A percentile compares a stretch with the other conserved stretches of the same genome.
Conservation (phyloP, 2,329 filamentous ascomycete genomes). For the Tolypocladium ovalisporum region DNA sequence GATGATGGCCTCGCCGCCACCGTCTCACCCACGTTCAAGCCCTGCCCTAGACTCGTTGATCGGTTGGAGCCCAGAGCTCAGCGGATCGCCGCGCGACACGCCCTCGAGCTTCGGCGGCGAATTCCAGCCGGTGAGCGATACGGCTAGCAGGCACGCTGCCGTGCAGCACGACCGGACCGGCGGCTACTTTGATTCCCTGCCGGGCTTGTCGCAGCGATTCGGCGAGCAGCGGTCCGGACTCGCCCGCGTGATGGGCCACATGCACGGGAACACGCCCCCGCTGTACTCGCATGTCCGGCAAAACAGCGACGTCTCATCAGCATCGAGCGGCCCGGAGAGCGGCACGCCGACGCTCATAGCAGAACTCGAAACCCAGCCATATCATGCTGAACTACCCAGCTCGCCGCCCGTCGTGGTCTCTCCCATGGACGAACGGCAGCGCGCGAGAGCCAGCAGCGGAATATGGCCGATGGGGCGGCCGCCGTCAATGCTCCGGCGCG, state of each 20-base stretch:
- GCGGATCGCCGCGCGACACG: not conserved
- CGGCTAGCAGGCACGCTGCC: not conserved
- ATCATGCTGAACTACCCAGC: slow-evolving; percentile 25
- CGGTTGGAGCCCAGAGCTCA: not conserved
- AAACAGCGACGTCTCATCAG: slow-evolving; percentile 32
- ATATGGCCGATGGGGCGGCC: slow-evolving; percentile 7
- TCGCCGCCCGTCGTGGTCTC: slow-evolving; percentile 12
- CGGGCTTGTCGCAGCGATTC: not conserved
- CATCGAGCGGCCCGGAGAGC: slow-evolving; percentile 16
- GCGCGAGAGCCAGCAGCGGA: slow-evolving; percentile 5
- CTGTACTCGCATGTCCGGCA: slow-evolving; percentile 27
- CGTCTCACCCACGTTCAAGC: not conserved
- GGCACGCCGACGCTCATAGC: slow-evolving; percentile 13
- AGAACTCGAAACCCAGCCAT: slow-evolving; percentile 26
- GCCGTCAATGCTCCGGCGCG: slow-evolving; percentile 13
- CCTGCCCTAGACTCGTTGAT: not conserved
- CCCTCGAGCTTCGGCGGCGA: not conserved
- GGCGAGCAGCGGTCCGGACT: slow-evolving; percentile 2
- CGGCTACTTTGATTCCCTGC: not conserved
- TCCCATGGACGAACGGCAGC: slow-evolving; percentile 10
- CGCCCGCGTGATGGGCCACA: slow-evolving; percentile 13
- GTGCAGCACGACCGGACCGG: not conserved
- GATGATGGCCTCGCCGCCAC: slow-evolving; percentile 17
- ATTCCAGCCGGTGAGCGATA: not conserved
- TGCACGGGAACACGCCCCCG: slow-evolving; percentile 27